These are phyloP conservation scores for Rhizophora mangle DNA, from an alignment of 345 rosid species.

Conservation along the genomic window DNA sequence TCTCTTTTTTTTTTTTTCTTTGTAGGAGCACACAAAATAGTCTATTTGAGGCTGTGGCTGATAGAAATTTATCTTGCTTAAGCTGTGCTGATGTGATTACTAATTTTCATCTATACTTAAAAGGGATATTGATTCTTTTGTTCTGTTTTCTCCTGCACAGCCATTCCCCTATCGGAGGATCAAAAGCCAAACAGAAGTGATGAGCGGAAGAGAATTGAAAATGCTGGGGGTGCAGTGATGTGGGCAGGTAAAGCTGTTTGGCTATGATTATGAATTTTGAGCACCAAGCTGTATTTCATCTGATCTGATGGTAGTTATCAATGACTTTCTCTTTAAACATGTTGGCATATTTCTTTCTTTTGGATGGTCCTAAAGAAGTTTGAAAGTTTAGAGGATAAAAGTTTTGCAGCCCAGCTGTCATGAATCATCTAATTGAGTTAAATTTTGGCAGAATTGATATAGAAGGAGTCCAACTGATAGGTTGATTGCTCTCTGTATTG, in stretches of 20 bases:
- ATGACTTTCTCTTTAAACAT: background rate
- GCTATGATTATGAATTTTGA: constrained; percentile 7
- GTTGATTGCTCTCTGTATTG: background rate
- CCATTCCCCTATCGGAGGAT: constrained; percentile 96
- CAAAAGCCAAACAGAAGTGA: constrained; percentile 98
- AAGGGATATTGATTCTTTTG: constrained; percentile 3
- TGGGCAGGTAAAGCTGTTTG: constrained; percentile 76
- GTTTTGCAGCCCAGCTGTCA: background rate
- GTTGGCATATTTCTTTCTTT: background rate
- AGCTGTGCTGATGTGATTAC: background rate
- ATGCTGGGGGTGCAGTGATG: constrained; percentile 92
- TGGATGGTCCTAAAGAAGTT: background rate
- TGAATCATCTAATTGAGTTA: constrained; percentile 6
- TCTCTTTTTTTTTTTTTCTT: background rate
- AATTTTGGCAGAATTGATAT: background rate
- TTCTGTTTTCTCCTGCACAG: constrained; percentile 35
- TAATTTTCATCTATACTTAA: background rate
- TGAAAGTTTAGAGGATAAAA: background rate
- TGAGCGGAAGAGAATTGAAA: constrained; percentile 96
- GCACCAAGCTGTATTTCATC: background rate
- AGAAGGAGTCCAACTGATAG: background rate
- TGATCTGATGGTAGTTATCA: constrained; percentile 9
- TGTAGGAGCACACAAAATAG: background rate
- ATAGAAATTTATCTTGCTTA: background rate
- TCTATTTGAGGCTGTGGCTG: background rate